Evolutionary conservation across 345 rosid species (phyloP), one percentile per base, ranked within the genome.

Genomic region (Sonneratia alba): DNA sequence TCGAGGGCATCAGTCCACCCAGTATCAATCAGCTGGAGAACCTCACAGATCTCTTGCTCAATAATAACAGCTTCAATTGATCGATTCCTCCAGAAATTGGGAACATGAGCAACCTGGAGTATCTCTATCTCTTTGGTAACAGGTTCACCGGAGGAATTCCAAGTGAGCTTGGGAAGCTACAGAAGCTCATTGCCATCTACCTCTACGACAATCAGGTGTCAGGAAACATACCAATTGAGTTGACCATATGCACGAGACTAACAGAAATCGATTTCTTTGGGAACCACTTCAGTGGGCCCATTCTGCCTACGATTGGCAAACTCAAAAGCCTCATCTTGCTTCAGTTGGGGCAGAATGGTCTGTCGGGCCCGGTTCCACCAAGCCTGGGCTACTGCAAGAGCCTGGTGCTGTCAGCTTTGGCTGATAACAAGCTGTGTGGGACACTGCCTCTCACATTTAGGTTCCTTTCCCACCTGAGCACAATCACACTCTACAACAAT

Each of bases 321-420:
- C 87, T 93, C 8, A 82, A 81, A 75, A 79, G 87, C 48, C 90
- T 93, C 13, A 81, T 79, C 63, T 62, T 83, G 67, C 92, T 93
- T 80, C 94, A 93, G 22, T 75, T 91, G 78, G 87, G 98, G 80
- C 89, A 89, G 87, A 93, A 93, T 79, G 88, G 85, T 42, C 74
- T 93, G 73, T 78, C 84, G 2, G 97, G 98, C 78, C 83, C 86
- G 19, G 69, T 93, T 73, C 98, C 98, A 11, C 83, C 94, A 64
- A 86, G 87, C 73, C 71, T 93, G 55, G 98, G 97, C 68, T 84
- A 93, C 85, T 93, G 97, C 83, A 73, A 62, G 48, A 81, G 75
- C 45, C 85, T 91, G 36, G 84, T 79, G 79, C 21, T 55, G 7
- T 48, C 89, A 73, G 86, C 95, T 74, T 82, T 93, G 81, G 97